Conservation (phyloP, 2,329 filamentous ascomycete genomes). For the Blumeria hordei region DNA sequence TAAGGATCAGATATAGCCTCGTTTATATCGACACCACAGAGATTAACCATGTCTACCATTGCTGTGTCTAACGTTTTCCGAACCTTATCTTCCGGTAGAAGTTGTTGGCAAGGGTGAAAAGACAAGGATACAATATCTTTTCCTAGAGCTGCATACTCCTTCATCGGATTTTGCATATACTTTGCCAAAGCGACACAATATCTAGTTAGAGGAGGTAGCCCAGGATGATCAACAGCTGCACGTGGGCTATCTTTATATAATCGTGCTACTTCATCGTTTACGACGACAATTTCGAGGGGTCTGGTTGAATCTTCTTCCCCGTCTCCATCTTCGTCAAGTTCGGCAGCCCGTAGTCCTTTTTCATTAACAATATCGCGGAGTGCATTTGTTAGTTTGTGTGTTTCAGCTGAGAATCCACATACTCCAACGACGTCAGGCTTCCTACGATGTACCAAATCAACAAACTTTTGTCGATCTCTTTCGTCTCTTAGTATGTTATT, state of each 20-base stretch:
- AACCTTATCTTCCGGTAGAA: slow-evolving; percentile 72
- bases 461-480: slow-evolving; percentile 42
- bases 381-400: slow-evolving; percentile 60
- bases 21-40: slow-evolving; percentile 87
- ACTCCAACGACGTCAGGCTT: slow-evolving; percentile 79
- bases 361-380: slow-evolving; percentile 56
- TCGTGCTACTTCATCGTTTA: slow-evolving; percentile 93
- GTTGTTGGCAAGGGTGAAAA: slow-evolving; percentile 75
- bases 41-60: slow-evolving; percentile 95
- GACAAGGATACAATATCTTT: slow-evolving; percentile 67
- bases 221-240: slow-evolving; percentile 57
- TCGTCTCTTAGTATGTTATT: slow-evolving; percentile 51
- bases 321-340: slow-evolving; percentile 54
- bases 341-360: slow-evolving; percentile 50
- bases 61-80: slow-evolving; percentile 75
- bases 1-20: slow-evolving; percentile 65
- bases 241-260: slow-evolving; percentile 80
- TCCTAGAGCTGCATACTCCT: slow-evolving; percentile 84
- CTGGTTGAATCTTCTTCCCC: slow-evolving; percentile 52
- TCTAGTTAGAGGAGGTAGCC: slow-evolving; percentile 50
- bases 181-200: slow-evolving; percentile 78
- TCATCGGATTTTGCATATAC: slow-evolving; percentile 87
- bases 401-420: slow-evolving; percentile 71
- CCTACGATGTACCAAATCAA: slow-evolving; percentile 54
- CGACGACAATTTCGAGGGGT: slow-evolving; percentile 64